These are phyloP conservation scores for Myriosclerotinia scirpicola DNA, from an alignment of 2,329 filamentous ascomycete species.

Conservation along the genomic window DNA sequence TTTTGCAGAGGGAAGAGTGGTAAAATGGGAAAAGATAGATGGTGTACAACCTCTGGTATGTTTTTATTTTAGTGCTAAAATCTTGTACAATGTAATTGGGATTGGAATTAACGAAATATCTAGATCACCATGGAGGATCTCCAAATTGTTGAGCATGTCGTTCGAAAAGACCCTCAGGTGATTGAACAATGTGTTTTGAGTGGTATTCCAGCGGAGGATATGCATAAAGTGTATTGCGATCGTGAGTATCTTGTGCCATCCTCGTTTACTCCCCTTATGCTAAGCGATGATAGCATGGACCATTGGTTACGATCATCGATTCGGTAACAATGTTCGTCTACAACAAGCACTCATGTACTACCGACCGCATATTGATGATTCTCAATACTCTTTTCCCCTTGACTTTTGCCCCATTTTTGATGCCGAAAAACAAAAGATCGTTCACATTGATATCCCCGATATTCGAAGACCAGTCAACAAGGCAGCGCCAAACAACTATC, in stretches of 20 bases:
- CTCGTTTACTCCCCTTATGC: constrained; percentile 14
- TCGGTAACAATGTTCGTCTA: constrained; percentile 73
- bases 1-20: constrained; percentile 63
- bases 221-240: constrained; percentile 96
- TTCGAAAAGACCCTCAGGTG: constrained; percentile 76
- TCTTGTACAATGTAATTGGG: neutral
- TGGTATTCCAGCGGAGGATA: constrained; percentile 77
- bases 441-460: constrained; percentile 64
- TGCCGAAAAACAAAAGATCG: constrained; percentile 66
- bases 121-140: constrained; percentile 91
- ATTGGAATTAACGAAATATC: constrained; percentile 24
- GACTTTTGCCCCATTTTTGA: constrained; percentile 95
- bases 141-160: constrained; percentile 72
- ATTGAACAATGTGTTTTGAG: constrained; percentile 87
- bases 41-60: constrained; percentile 78
- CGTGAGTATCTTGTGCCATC: constrained; percentile 50
- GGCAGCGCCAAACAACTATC: constrained; percentile 75
- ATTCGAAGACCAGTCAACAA: constrained; percentile 73
- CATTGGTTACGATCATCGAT: constrained; percentile 90
- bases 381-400: constrained; percentile 86
- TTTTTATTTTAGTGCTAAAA: constrained; percentile 9
- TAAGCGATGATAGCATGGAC: constrained; percentile 68
- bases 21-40: constrained; percentile 72
- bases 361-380: constrained; percentile 78
- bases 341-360: constrained; percentile 98